Evolutionary conservation across 306 rosid species (phyloP), one percentile per base, ranked within the genome.

Genomic region (Cicer arietinum): DNA sequence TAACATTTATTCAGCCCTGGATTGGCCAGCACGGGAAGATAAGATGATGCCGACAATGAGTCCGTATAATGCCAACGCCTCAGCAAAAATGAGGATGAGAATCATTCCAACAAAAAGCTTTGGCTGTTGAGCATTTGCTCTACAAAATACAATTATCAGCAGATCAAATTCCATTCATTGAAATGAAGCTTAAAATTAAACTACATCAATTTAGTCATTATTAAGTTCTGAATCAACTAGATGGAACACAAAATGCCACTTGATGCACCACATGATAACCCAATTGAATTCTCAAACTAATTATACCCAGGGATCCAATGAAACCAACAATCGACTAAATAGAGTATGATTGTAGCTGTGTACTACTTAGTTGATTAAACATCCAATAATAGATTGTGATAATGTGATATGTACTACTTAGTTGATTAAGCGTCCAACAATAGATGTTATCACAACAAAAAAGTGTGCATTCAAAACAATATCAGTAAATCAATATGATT

Each of bases 31-130:
- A 35, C 94, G 87, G 39, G 94, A 89, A 50, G 94, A 89, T 54
- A 89, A 91, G 70, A 89, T 89, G 82, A 89, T 89, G 25, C 94
- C 94, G 70, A 89, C 94, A 75, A 89, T 89, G 14, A 89, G 90
- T 63, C 94, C 94, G 2, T 89, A 89, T 69, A 89, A 73, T 17
- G 94, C 94, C 82, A 89, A 82, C 2, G 91, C 94, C 82, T 89
- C 91, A 14, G 94, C 92, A 43, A 88, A 88, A 77, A 88, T 88
- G 83, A 89, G 94, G 73, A 89, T 89, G 40, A 89, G 89, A 80
- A 89, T 89, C 94, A 89, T 89, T 75, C 94, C 94, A 40, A 89
- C 94, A 70, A 89, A 89, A 72, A 89, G 94, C 80, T 89, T 87
- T 16, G 94, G 91, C 88, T 89, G 94, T 42, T 87, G 94, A 10